Evolutionary conservation across 768 basidiomycete genomes (phyloP).

Genomic region (Kwoniella pini): DNA sequence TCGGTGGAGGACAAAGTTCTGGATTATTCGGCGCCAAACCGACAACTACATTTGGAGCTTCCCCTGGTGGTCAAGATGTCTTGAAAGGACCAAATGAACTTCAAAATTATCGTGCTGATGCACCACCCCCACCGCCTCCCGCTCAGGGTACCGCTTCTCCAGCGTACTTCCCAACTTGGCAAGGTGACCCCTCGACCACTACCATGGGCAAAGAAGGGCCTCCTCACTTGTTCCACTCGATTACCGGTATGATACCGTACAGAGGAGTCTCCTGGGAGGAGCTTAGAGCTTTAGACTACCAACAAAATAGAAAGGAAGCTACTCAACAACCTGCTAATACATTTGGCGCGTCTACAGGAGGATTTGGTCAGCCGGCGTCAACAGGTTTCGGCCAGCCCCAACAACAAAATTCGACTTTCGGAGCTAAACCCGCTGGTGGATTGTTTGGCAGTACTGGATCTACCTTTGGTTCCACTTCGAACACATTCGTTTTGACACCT

Average conservation of each 20-base stretch:
- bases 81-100: constrained; percentile 21
- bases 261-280: constrained; percentile 41
- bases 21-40: constrained; percentile 58
- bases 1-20: constrained; percentile 11
- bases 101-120: constrained; percentile 29
- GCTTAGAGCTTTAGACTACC: constrained; percentile 49
- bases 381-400: constrained; percentile 27
- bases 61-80: constrained; percentile 31
- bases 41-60: constrained; percentile 33
- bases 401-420: constrained; percentile 28
- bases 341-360: constrained; percentile 46
- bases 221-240: constrained; percentile 53
- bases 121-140: constrained; percentile 56
- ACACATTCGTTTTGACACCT: constrained; percentile 27
- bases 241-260: constrained; percentile 45
- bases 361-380: constrained; percentile 45
- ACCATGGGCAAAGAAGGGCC: constrained; percentile 59
- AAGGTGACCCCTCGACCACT: constrained; percentile 33
- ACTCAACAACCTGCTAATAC: constrained; percentile 33
- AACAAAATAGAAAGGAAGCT: constrained; percentile 42
- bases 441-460: constrained; percentile 18
- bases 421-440: constrained; percentile 32
- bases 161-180: constrained; percentile 61
- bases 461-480: constrained; percentile 13
- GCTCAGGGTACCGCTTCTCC: constrained; percentile 72